Base-by-base conservation (phyloP, 805 yeast genomes). In the Cyberlindnera sargentensis region DNA sequence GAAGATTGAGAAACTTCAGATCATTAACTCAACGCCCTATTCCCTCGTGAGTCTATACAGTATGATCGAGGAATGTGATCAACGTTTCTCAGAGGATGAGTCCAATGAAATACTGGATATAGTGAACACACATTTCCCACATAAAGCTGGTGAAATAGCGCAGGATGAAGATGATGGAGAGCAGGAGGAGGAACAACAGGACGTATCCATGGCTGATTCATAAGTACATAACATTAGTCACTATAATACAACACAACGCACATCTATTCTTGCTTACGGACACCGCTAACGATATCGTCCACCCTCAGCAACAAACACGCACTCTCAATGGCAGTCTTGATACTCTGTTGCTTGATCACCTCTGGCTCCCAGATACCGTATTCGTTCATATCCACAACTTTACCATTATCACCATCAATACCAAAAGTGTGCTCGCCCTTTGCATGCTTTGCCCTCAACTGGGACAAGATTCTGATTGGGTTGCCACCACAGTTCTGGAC, bases 341-440 rank as follows among this genome's bases (percentile, higher is more conserved):
- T 83, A 51, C 95, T 83, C 71, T 93, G 99, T 63, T 86, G 95
- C 69, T 93, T 93, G 66, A 93, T 87, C 40, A 87, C 97, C 70
- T 91, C 97, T 20, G 99, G 99, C 70, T 93, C 99, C 99, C 99
- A 93, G 51, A 93, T 84, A 28, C 99, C 99, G 65, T 89, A 91
- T 28, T 79, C 83, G 51, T 84, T 78, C 99, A 93, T 93, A 62
- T 93, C 97, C 27, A 86, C 97, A 46, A 93, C 76, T 67, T 85
- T 88, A 52, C 99, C 99, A 46, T 74, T 71, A 53, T 91, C 96
- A 52, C 99, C 99, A 63, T 93, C 95, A 47, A 93, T 80, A 61
- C 99, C 99, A 65, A 72, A 84, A 1, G 96, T 84, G 60, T 72
- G 72, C 35, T 76, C 73, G 40, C 97, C 98, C 58, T 84, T 81